Evolutionary conservation across 768 basidiomycete genomes (phyloP), one percentile per base, ranked within the genome.

Genomic region (Candolleomyces efflorescens): DNA sequence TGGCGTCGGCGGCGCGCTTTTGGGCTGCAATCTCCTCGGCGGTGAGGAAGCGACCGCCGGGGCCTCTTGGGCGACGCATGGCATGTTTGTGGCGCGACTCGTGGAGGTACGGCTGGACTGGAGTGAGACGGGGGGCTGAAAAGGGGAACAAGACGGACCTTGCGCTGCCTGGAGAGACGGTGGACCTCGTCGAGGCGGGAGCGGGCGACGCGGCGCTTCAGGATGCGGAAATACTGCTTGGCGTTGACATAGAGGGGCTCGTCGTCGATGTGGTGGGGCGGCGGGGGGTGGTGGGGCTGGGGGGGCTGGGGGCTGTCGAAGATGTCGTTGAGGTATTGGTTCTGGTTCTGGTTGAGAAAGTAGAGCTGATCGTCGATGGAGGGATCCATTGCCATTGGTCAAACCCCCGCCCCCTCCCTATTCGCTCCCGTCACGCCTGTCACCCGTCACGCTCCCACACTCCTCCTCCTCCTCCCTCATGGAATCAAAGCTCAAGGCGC

Each of bases 201-300:
- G 45, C 96, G 77, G 5, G 96, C 94, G 63, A 91, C 83, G 56
- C 97, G 83, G 61, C 97, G 83, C 78, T 98, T 98, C 72, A 99
- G 83, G 66, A 99, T 98, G 69, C 97, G 91, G 66, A 95, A 94
- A 71, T 98, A 99, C 74, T 99, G 97, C 70, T 99, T 99, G 59
- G 97, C 96, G 66, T 99, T 99, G 59, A 99, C 97, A 75, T 98
- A 98, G 64, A 99, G 86, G 24, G 97, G 96, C 71, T 99, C 96
- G 62, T 98, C 94, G 74, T 98, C 95, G 65, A 92, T 80, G 73
- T 71, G 68, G 57, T 70, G 54, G 20, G 47, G 68, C 59, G 60
- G 69, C 55, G 49, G 71, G 65, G 60, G 55, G 41, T 55, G 59
- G 15, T 58, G 55, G 39, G 51, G 56, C 24, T 59, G 65, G 27